Evolutionary conservation across 148 eudicot species (phyloP).

Genomic region (Mesembryanthemum crystallinum): DNA sequence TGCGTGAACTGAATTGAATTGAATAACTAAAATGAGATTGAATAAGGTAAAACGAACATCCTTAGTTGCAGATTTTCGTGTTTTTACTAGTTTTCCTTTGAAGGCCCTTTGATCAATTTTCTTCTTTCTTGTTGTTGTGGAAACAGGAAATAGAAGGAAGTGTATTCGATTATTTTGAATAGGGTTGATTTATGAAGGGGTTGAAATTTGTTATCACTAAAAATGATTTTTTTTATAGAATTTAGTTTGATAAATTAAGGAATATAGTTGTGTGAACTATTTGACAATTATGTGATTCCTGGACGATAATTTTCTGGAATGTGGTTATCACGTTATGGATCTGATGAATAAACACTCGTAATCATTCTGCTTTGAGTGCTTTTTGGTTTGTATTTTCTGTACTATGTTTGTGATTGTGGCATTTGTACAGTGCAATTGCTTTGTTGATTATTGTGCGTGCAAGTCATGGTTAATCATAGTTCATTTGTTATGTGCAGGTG

Average conservation of each 20-base stretch:
- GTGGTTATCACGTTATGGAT: neutral
- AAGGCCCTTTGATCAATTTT: neutral
- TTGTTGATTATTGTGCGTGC: too few relatives aligned
- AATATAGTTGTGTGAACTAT: neutral
- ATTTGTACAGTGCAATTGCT: neutral
- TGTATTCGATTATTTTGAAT: neutral
- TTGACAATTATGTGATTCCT: neutral
- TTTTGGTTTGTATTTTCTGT: neutral
- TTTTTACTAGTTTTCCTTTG: neutral
- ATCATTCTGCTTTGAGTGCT: neutral
- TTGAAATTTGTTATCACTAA: too few relatives aligned
- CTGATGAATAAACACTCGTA: neutral
- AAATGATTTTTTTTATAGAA: too few relatives aligned
- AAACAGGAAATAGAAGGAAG: neutral
- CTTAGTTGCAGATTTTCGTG: too few relatives aligned
- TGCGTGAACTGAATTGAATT: too few relatives aligned
- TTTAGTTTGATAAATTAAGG: too few relatives aligned
- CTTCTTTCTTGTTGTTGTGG: neutral
- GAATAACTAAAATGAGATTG: too few relatives aligned
- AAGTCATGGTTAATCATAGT: neutral
- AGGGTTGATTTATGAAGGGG: neutral
- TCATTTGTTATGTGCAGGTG: conserved; percentile 16
- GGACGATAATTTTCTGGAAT: neutral
- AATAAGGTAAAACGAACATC: too few relatives aligned
- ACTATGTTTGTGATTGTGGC: neutral